These are phyloP conservation scores for Russula compacta DNA, from an alignment of 768 basidiomycete genomes.

Conservation along the genomic window DNA sequence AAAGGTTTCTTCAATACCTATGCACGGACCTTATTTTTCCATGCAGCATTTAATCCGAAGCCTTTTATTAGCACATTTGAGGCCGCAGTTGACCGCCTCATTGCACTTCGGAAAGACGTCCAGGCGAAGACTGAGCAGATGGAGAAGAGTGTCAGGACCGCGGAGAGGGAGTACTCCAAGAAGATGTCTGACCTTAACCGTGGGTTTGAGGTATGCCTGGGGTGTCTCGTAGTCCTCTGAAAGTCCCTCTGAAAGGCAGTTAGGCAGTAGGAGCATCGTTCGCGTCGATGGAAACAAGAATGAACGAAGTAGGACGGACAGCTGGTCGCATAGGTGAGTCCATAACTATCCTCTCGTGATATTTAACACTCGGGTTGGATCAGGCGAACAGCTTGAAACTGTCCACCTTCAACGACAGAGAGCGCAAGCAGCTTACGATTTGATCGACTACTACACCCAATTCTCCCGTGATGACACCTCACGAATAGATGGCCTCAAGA, in stretches of 20 bases:
- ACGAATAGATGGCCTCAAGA: slow-evolving; percentile 65
- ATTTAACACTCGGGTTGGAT: slow-evolving; percentile 1
- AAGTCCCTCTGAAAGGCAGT: not conserved
- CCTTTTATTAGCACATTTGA: slow-evolving; percentile 93
- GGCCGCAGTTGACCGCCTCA: slow-evolving; percentile 78
- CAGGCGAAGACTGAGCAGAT: slow-evolving; percentile 85
- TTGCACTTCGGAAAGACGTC: slow-evolving; percentile 81
- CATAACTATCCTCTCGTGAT: not conserved
- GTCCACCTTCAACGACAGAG: slow-evolving; percentile 86
- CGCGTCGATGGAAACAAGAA: slow-evolving; percentile 78
- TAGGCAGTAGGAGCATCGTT: slow-evolving; percentile 87
- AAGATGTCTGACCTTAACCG: slow-evolving; percentile 88
- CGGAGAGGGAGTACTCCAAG: slow-evolving; percentile 90
- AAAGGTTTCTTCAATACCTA: slow-evolving; percentile 18
- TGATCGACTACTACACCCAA: slow-evolving; percentile 91
- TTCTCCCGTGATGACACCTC: slow-evolving; percentile 76
- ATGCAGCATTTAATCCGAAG: slow-evolving; percentile 82
- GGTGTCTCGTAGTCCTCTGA: not conserved
- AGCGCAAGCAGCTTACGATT: slow-evolving; percentile 88
- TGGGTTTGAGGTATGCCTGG: slow-evolving; percentile 74
- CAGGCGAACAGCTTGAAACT: slow-evolving; percentile 93
- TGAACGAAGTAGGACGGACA: slow-evolving; percentile 89
- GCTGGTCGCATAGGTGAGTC: slow-evolving; percentile 83
- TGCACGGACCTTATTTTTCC: not conserved
- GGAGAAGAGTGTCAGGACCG: slow-evolving; percentile 81